A percentile compares a stretch with the other conserved stretches of the same genome.
These are phyloP conservation scores for Lumnitzera racemosa DNA, from an alignment of 345 rosid species.

Conservation along the genomic window DNA sequence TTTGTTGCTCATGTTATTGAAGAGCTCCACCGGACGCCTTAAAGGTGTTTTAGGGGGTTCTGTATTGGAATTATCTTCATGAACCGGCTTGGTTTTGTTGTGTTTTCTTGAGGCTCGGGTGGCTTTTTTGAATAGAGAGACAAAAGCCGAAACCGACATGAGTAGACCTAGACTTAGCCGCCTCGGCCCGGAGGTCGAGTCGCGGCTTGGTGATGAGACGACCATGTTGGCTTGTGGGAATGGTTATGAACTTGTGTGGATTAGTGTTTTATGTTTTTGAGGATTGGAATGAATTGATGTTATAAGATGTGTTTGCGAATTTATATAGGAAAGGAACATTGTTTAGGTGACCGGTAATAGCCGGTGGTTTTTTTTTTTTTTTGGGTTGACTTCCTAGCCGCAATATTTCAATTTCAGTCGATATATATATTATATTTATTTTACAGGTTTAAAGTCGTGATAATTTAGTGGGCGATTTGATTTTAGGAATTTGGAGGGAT, in stretches of 20 bases:
- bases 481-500: too few relatives aligned
- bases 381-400: constrained; percentile 8
- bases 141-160: constrained; percentile 29
- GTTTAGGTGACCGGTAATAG: constrained; percentile 14
- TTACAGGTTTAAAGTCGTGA: too few relatives aligned
- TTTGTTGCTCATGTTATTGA: too few relatives aligned
- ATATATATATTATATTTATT: background rate
- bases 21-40: too few relatives aligned
- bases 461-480: too few relatives aligned
- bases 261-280: background rate
- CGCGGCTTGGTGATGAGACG: constrained; percentile 16
- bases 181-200: constrained; percentile 19
- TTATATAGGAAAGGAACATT: constrained; percentile 6
- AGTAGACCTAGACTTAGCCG: constrained; percentile 28
- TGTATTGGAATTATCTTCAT: too few relatives aligned
- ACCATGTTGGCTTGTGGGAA: constrained; percentile 13
- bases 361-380: constrained; percentile 14
- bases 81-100: constrained; percentile 19
- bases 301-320: background rate
- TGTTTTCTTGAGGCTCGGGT: constrained; percentile 39
- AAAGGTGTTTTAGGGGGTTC: too few relatives aligned
- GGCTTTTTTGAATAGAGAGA: constrained; percentile 52
- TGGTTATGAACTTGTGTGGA: too few relatives aligned
- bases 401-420: too few relatives aligned
- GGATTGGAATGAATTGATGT: background rate